Conservation (phyloP, 2,329 filamentous ascomycete genomes). For the Paraphaeosphaeria minitans region DNA sequence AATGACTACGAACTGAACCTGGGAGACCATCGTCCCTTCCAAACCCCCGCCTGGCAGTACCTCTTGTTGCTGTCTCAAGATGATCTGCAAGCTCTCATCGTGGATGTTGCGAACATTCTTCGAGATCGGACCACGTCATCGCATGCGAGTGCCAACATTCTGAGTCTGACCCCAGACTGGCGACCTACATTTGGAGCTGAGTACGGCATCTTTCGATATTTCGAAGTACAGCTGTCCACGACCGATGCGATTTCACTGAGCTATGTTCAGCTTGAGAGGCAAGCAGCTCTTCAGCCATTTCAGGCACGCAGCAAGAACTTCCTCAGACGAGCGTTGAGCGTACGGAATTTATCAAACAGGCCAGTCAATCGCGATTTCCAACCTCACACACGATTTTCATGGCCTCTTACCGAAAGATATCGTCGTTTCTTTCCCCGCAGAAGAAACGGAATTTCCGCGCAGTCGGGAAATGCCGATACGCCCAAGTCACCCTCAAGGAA, state of each 20-base stretch:
- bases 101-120: conserved; percentile 12
- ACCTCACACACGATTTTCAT: conserved; percentile 5
- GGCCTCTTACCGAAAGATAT: conserved; percentile 6
- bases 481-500: neutral
- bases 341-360: neutral
- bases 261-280: conserved; percentile 2
- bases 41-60: conserved; percentile 4
- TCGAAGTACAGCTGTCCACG: conserved; percentile 9
- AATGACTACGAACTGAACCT: conserved; percentile 1
- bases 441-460: neutral
- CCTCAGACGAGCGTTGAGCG: conserved; percentile 11
- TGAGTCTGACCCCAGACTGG: conserved; percentile 6
- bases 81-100: conserved; percentile 1
- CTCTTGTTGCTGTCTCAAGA: neutral
- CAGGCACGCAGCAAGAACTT: conserved; percentile 1
- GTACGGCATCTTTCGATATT: conserved; percentile 7
- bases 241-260: neutral
- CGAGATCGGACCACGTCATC: conserved; percentile 4
- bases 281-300: neutral
- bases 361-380: neutral
- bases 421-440: conserved; percentile 4
- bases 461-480: neutral
- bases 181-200: conserved; percentile 8
- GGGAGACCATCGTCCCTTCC: conserved; percentile 2
- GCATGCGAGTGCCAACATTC: conserved; percentile 1